Percentiles rank a stretch among this genome's conserved stretches.
phyloP scores from a whole-genome alignment of 805 yeast genomes.

The Candida jianshihensis region DNA sequence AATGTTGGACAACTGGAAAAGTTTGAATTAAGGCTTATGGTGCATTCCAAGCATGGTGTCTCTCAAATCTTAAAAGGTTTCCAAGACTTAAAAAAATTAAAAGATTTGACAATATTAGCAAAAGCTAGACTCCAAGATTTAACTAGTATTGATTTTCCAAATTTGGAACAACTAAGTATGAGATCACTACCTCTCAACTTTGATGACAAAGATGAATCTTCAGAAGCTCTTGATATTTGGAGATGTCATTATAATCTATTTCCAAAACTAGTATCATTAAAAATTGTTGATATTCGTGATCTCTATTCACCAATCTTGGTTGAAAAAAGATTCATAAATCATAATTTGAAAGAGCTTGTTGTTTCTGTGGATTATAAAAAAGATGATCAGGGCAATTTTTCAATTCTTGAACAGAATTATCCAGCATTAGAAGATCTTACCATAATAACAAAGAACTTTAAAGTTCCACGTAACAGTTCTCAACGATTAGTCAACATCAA shows the following conservation, averaged over 20 bases:
- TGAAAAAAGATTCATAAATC: too few relatives aligned
- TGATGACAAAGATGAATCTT: neutral
- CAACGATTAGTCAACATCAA: neutral
- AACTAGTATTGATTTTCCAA: neutral
- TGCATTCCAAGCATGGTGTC: neutral
- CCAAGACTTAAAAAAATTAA: neutral
- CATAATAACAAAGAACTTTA: neutral
- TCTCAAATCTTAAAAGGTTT: neutral
- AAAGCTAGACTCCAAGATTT: neutral
- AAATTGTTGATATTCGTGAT: neutral
- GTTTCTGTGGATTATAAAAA: slow-evolving; percentile 1
- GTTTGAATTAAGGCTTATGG: neutral
- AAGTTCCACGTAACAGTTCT: neutral
- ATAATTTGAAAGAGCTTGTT: neutral
- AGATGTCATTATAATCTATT: neutral
- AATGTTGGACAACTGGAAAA: neutral
- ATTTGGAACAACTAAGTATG: neutral
- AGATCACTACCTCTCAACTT: slow-evolving; percentile 1
- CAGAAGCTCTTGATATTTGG: neutral
- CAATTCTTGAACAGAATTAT: too few relatives aligned
- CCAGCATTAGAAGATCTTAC: neutral
- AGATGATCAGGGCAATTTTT: neutral
- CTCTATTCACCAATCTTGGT: neutral
- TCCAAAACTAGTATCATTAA: neutral
- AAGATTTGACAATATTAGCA: neutral